Evolutionary conservation across 257 asterid genomes (phyloP).

Genomic region (Solanum pinnatisectum): DNA sequence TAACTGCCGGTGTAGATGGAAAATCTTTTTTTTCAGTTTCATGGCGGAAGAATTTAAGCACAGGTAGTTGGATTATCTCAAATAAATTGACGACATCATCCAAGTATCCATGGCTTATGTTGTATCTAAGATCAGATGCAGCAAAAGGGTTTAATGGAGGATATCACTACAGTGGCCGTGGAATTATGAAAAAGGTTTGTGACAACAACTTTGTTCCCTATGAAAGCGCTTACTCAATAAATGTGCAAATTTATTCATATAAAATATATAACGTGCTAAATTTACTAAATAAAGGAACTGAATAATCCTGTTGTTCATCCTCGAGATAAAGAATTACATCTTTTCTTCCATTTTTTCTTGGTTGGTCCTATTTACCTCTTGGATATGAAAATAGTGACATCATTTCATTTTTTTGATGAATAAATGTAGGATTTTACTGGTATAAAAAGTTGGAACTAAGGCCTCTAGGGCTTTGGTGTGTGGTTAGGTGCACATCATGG

Average conservation of each 20-base stretch:
- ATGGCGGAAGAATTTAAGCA: slow-evolving; percentile 56
- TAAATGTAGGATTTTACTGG: neutral
- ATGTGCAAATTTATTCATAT: neutral
- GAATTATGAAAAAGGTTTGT: slow-evolving; percentile 59
- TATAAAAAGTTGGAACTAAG: neutral
- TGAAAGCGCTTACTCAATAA: neutral
- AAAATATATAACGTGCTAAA: neutral
- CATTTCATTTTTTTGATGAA: neutral
- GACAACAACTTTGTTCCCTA: neutral
- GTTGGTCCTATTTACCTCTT: neutral
- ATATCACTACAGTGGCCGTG: slow-evolving; percentile 70
- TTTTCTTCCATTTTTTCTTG: neutral
- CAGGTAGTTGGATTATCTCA: slow-evolving; percentile 59
- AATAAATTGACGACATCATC: slow-evolving; percentile 57
- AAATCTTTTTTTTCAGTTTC: slow-evolving; percentile 50
- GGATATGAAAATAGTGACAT: neutral
- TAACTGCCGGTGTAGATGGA: slow-evolving; percentile 25
- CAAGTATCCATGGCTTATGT: slow-evolving; percentile 85
- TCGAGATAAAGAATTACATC: neutral
- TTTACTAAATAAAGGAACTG: neutral
- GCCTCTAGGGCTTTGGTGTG: neutral
- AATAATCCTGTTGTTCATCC: neutral
- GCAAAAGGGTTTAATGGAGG: slow-evolving; percentile 71
- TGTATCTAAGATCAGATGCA: slow-evolving; percentile 76
- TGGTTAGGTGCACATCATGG: neutral